phyloP scores from a whole-genome alignment of 2,329 filamentous ascomycete species.

The Hymenoscyphus repandus region DNA sequence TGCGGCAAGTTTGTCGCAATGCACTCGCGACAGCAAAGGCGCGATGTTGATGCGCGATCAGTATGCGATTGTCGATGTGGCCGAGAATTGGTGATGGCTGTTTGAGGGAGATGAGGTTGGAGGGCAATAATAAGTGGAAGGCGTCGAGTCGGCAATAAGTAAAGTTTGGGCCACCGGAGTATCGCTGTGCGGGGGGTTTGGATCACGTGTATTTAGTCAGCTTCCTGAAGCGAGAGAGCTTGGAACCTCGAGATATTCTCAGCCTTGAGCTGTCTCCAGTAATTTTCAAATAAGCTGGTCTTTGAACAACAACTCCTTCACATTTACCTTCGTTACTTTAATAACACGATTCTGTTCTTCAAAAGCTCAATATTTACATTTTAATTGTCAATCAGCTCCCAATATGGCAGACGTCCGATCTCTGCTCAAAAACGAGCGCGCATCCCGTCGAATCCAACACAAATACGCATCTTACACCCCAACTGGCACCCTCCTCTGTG shows the following conservation, averaged over 20 bases:
- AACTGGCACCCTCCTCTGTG: conserved; percentile 62
- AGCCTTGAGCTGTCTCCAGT: not conserved
- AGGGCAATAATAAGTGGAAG: not conserved
- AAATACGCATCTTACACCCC: conserved; percentile 64
- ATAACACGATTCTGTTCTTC: not conserved
- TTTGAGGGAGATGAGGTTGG: conserved; percentile 3
- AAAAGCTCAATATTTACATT: not conserved
- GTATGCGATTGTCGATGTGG: conserved; percentile 7
- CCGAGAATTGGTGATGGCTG: conserved; percentile 1
- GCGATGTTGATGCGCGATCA: not conserved
- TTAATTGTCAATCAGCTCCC: not conserved
- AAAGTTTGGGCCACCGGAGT: not conserved
- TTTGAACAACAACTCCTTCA: not conserved
- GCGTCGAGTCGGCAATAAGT: conserved; percentile 9
- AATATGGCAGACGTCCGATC: conserved; percentile 74
- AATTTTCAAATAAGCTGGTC: not conserved
- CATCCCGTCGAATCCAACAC: conserved; percentile 66
- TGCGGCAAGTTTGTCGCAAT: conserved; percentile 1
- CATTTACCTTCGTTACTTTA: not conserved
- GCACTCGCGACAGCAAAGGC: conserved; percentile 1
- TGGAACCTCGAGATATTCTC: conserved; percentile 4
- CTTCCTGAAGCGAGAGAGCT: not conserved
- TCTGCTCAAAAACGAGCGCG: conserved; percentile 72
- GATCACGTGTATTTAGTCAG: conserved; percentile 1
- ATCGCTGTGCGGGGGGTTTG: conserved; percentile 8